Conservation (phyloP, 73 alveolate genomes). For the Paramecium sonneborni region DNA sequence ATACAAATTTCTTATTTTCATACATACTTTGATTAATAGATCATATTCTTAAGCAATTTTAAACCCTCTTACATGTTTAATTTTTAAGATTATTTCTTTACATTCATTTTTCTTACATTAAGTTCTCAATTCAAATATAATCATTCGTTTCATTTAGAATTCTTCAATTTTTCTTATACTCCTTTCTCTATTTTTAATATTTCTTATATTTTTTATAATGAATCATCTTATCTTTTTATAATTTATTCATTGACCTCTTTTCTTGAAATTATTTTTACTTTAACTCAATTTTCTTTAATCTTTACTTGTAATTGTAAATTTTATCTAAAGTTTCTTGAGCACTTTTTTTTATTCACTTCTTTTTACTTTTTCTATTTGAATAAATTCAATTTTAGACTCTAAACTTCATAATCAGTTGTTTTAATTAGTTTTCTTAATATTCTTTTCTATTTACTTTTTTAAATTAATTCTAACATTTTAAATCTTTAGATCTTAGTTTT, state of each 20-base stretch:
- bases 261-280: conserved; percentile 41
- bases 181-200: conserved; percentile 69
- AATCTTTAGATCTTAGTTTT: conserved; percentile 70
- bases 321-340: conserved; percentile 50
- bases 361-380: conserved; percentile 80
- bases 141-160: conserved; percentile 78
- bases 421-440: conserved; percentile 71
- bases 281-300: conserved; percentile 58
- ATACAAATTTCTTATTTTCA: neutral
- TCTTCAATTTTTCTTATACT: conserved; percentile 69
- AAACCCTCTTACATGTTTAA: conserved; percentile 82
- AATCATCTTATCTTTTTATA: conserved; percentile 68
- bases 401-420: conserved; percentile 74
- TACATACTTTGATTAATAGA: neutral
- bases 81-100: conserved; percentile 72
- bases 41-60: conserved; percentile 67
- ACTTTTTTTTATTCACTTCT: conserved; percentile 68
- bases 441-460: conserved; percentile 80
- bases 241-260: conserved; percentile 66
- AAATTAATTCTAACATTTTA: conserved; percentile 72
- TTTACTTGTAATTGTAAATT: conserved; percentile 25
- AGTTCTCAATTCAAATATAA: conserved; percentile 67
- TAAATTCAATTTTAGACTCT: conserved; percentile 71
- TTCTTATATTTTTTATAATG: conserved; percentile 74
- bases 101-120: conserved; percentile 59